Evolutionary conservation across 176 grass and related monocot genomes (phyloP), one percentile per base, ranked within the genome.

Genomic region (Oryza longistaminata): DNA sequence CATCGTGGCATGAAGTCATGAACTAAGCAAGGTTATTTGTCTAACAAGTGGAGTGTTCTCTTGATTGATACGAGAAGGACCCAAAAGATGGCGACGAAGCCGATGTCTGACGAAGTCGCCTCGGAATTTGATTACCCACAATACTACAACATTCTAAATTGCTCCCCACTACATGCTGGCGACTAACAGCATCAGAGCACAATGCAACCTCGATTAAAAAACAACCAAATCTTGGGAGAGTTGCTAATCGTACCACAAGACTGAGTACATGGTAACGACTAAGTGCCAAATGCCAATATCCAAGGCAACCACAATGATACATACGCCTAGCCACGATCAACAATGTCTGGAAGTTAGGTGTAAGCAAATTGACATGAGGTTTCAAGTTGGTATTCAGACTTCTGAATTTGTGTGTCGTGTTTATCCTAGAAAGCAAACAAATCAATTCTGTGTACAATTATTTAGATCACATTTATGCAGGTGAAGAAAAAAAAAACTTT

Each of bases 41-140:
- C 7, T 42, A 40, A 75, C 9, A 83, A 37, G 55, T 73, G 72
- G 44, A 77, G 22, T 13, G 11, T 45, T 75, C 31, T 16, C 39
- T 55, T 82, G 16, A n/a, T 49, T 12, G 69, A 55, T 75, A 8
- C 68, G 70, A 70, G 31, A 85, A 85, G 64, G 55, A n/a, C 29
- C 81, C 71, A 74, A 75, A 70, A 81, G 48, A 39, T 39, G 81
- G 65, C 69, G 84, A 82, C 25, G 60, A 67, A 37, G 48, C 45
- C 85, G 11, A 87, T 75, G 76, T 44, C 71, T 39, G 89, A 91
- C 71, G 50, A 71, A 81, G 89, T 88, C 76, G 52, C 70, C 71
- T 58, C 70, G 12, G 33, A 61, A 68, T 37, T 82, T 68, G 66
- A 45, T 79, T 64, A 13, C 42, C 53, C 44, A 76, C 58, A 62